Conservation (phyloP, 2,329 filamentous ascomycete genomes). For the Phoma herbarum region DNA sequence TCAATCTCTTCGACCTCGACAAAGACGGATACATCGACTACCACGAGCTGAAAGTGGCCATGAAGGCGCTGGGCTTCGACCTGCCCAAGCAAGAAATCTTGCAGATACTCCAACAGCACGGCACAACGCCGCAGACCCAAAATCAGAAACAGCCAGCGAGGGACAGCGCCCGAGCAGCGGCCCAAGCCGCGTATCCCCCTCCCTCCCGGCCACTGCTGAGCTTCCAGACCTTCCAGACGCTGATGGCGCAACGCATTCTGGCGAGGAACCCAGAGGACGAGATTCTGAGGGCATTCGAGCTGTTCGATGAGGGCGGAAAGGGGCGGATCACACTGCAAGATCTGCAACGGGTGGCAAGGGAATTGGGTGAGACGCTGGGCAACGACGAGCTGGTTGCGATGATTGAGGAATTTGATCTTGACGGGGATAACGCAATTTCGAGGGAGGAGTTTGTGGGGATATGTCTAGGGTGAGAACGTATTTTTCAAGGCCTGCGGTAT, state of each 20-base stretch:
- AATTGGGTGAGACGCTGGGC: constrained; percentile 90
- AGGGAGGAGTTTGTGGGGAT: constrained; percentile 73
- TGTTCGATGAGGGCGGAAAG: constrained; percentile 94
- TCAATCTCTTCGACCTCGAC: constrained; percentile 95
- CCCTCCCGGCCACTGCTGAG: constrained; percentile 72
- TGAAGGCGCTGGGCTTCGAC: constrained; percentile 95
- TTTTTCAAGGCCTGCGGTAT: too few relatives aligned
- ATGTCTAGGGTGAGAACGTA: constrained; percentile 62
- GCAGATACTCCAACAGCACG: constrained; percentile 80
- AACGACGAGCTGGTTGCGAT: constrained; percentile 93
- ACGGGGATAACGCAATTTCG: constrained; percentile 82
- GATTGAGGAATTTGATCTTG: constrained; percentile 98
- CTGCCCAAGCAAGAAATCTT: constrained; percentile 87
- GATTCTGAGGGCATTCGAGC: constrained; percentile 86
- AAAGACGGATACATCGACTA: constrained; percentile 95
- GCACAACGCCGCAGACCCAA: constrained; percentile 46
- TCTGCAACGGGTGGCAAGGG: constrained; percentile 83
- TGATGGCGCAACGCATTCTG: constrained; percentile 80
- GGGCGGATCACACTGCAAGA: constrained; percentile 90
- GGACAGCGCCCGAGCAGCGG: constrained; percentile 25
- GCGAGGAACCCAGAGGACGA: constrained; percentile 89
- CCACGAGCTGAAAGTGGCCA: constrained; percentile 96
- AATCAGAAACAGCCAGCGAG: constrained; percentile 20
- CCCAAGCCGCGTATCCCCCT: constrained; percentile 27
- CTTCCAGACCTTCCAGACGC: constrained; percentile 74